Percentiles rank a stretch among this genome's conserved stretches.
phyloP scores from a whole-genome alignment of 768 basidiomycete genomes.

The Kwoniella pini region DNA sequence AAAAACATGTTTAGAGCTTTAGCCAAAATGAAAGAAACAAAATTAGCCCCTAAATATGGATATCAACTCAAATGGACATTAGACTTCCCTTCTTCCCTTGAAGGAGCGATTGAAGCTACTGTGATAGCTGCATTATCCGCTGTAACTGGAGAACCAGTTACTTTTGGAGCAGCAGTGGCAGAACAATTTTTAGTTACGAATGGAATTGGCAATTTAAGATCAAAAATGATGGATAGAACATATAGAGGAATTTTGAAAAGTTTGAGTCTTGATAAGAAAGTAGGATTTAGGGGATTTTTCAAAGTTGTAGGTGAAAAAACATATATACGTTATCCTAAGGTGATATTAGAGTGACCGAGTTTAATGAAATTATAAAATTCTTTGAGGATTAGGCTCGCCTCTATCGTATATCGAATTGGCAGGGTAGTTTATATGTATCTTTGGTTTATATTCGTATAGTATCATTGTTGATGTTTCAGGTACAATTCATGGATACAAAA shows the following conservation, averaged over 20 bases:
- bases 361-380: constrained; percentile 29
- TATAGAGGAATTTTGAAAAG: constrained; percentile 56
- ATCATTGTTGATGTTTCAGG: too few relatives aligned
- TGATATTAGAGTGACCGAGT: constrained; percentile 22
- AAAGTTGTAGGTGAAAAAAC: constrained; percentile 32
- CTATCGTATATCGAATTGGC: too few relatives aligned
- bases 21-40: constrained; percentile 57
- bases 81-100: constrained; percentile 62
- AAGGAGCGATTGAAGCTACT: constrained; percentile 62
- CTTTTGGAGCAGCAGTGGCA: constrained; percentile 57
- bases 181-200: constrained; percentile 49
- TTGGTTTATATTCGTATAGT: too few relatives aligned
- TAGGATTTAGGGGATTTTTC: constrained; percentile 57
- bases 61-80: constrained; percentile 64
- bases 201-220: constrained; percentile 53
- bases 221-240: constrained; percentile 56
- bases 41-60: constrained; percentile 57
- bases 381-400: constrained; percentile 24
- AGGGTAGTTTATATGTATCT: too few relatives aligned
- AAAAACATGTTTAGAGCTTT: constrained; percentile 67
- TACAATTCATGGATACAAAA: too few relatives aligned
- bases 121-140: constrained; percentile 60
- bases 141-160: constrained; percentile 56
- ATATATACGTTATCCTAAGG: constrained; percentile 40
- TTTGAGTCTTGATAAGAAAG: constrained; percentile 55